Evolutionary conservation across 2,329 filamentous ascomycete genomes (phyloP), one percentile per base, ranked within the genome.

Genomic region (Curvularia verruculosa): DNA sequence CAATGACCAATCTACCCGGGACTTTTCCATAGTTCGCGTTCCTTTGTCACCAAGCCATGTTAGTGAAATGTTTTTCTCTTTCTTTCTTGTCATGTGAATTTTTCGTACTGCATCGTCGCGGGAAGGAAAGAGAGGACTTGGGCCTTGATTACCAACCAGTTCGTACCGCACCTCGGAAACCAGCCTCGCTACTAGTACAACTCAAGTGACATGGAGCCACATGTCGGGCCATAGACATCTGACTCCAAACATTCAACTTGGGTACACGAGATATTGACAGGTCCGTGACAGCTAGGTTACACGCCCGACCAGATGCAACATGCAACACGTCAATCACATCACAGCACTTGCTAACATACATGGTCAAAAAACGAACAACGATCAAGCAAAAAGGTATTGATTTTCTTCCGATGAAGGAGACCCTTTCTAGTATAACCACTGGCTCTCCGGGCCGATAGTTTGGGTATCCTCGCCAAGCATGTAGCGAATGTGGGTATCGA

Each of bases 351-450:
- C 6, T 6, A n/a, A 45, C 15, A 45, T 21, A 45, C 15, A 45
- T 21, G 12, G 12, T 28, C 29, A 19, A 19, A 19, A 19, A 9
- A 24, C 6, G 21, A 7, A 24, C 7, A 45, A 23, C 29, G 28
- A 45, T 24, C 40, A 51, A 44, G 40, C 40, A 26, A 40, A 36
- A 37, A 65, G 65, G 59, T 63, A 68, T 68, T 56, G 60, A 66
- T 71, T 74, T 74, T 70, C 66, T 62, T 72, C 72, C 71, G 65
- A 60, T 73, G 72, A 71, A 73, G 71, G 70, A 67, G 64, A 65
- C 63, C 70, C 66, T 73, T 71, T 74, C 72, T 74, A 72, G 63
- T 61, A 63, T 68, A 62, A 54, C 65, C 64, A 63, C 60, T 52
- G 46, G 36, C 63, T 49, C 50, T 52, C 63, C 63, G 56, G 58